Base-by-base conservation (phyloP, 192 early-diverging fungal species). In the Backusella tuberculispora region DNA sequence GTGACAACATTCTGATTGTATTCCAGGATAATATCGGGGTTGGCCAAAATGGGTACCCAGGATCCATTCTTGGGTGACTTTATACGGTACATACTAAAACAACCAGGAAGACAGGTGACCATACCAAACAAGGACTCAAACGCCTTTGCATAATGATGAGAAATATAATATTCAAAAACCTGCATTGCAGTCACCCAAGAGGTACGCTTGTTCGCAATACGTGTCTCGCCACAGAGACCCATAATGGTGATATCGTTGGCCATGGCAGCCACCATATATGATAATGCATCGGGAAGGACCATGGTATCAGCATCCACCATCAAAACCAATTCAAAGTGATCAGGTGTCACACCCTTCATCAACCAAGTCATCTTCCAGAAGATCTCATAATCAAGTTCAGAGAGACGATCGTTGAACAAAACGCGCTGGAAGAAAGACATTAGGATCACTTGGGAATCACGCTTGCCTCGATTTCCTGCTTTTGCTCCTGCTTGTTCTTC, bases 51-150 rank as follows among this genome's bases (percentile, higher is more conserved):
- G 7, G 96, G 95, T 5, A 96, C 93, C 85, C 84, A 87, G 67
- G 83, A 81, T 12, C 86, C 78, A 65, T 90, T 86, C 77, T 92
- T 92, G 78, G 88, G 90, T 15, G 87, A 88, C 78, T 98, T 88
- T 70, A 99, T 87, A 66, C 97, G 92, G 82, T 99, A 99, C 97
- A 98, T 97, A 74, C 90, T 90, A 90, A 99, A 99, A 85, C 97
- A 97, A 19, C 96, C 96, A 13, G 96, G 96, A 70, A 99, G 81
- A 87, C 97, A 99, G 1, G 96, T 95, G 14, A 98, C 96, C 65
- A 90, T 91, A 29, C 96, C 96, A 78, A 98, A 98, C 34, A 98
- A 84, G 29, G 96, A 96, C 81, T 97, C 96, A 77, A 97, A 97
- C 2, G 96, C 94, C 80, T 97, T 97, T 37, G 95, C 91, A 76